A percentile compares a stretch with the other conserved stretches of the same genome.
phyloP scores from a whole-genome alignment of 1,139 yeast genomes.

The Pichia sp. region DNA sequence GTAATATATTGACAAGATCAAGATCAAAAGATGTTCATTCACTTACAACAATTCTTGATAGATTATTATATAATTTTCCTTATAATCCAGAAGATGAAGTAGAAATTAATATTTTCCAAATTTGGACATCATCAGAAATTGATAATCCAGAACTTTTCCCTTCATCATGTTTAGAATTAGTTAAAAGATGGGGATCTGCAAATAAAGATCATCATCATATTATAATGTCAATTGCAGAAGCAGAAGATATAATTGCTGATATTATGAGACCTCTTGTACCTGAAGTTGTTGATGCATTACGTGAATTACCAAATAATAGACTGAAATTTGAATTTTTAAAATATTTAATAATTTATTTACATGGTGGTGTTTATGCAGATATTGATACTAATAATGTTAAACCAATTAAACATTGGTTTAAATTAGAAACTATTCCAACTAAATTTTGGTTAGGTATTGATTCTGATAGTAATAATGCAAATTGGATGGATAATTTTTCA shows the following conservation, averaged over 20 bases:
- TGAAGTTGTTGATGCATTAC: conserved; percentile 53
- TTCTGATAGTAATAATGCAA: conserved; percentile 60
- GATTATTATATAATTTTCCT: conserved; percentile 59
- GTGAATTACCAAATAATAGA: conserved; percentile 54
- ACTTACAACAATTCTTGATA: conserved; percentile 31
- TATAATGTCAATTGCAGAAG: conserved; percentile 53
- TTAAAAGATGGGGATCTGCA: conserved; percentile 45
- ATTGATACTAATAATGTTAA: conserved; percentile 58
- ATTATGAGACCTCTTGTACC: conserved; percentile 52
- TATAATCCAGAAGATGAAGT: conserved; percentile 48
- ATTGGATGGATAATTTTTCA: conserved; percentile 58
- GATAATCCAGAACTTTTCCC: conserved; percentile 50
- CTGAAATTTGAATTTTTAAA: conserved; percentile 68
- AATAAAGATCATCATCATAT: conserved; percentile 60
- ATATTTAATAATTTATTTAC: conserved; percentile 54
- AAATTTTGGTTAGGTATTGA: conserved; percentile 54
- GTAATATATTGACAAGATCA: conserved; percentile 9
- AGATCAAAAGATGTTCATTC: conserved; percentile 25
- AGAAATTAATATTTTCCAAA: conserved; percentile 85
- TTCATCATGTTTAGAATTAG: conserved; percentile 35
- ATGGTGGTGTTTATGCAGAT: conserved; percentile 74
- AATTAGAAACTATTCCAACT: conserved; percentile 12
- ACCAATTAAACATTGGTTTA: conserved; percentile 41
- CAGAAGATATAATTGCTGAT: conserved; percentile 48
- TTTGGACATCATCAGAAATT: conserved; percentile 67